Conservation (phyloP, 2,329 filamentous ascomycete genomes). For the Claviceps capensis region DNA sequence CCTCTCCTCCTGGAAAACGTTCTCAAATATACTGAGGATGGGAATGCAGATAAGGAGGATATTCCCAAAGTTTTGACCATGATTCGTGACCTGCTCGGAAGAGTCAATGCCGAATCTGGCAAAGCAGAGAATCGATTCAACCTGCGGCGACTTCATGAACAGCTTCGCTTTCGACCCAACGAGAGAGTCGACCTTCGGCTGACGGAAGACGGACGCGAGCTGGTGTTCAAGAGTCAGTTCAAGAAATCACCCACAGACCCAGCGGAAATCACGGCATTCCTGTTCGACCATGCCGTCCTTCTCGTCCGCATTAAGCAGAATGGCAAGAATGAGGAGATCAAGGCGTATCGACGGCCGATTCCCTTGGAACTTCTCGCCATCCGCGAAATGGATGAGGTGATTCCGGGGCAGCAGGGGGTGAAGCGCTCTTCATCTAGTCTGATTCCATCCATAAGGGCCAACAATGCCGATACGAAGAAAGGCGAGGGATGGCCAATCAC, state of each 20-base stretch:
- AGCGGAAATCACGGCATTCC: slow-evolving; percentile 81
- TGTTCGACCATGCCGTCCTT: slow-evolving; percentile 92
- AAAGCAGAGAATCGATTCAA: slow-evolving; percentile 98
- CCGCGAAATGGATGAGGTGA: slow-evolving; percentile 92
- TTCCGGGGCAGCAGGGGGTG: slow-evolving; percentile 61
- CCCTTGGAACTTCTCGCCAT: slow-evolving; percentile 87
- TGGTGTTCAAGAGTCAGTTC: slow-evolving; percentile 86
- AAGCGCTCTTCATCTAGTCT: slow-evolving; percentile 85
- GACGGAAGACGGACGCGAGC: slow-evolving; percentile 81
- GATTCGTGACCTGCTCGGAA: slow-evolving; percentile 74
- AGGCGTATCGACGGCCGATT: slow-evolving; percentile 88
- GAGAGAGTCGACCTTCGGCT: slow-evolving; percentile 90
- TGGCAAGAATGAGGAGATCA: slow-evolving; percentile 87
- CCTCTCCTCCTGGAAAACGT: slow-evolving; percentile 85
- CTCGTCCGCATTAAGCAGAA: slow-evolving; percentile 82
- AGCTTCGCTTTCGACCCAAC: slow-evolving; percentile 78
- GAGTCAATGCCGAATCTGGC: slow-evolving; percentile 89
- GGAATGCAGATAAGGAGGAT: slow-evolving; percentile 79
- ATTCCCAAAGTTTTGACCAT: slow-evolving; percentile 78
- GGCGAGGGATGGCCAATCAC: slow-evolving; percentile 83
- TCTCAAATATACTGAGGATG: slow-evolving; percentile 79
- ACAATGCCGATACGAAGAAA: slow-evolving; percentile 40
- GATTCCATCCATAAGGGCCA: slow-evolving; percentile 41
- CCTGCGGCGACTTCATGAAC: slow-evolving; percentile 77
- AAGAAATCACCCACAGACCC: slow-evolving; percentile 86